Evolutionary conservation across 169 alveolate genomes (phyloP), one percentile per base, ranked within the genome.

Genomic region (Plasmodium reichenowi): DNA sequence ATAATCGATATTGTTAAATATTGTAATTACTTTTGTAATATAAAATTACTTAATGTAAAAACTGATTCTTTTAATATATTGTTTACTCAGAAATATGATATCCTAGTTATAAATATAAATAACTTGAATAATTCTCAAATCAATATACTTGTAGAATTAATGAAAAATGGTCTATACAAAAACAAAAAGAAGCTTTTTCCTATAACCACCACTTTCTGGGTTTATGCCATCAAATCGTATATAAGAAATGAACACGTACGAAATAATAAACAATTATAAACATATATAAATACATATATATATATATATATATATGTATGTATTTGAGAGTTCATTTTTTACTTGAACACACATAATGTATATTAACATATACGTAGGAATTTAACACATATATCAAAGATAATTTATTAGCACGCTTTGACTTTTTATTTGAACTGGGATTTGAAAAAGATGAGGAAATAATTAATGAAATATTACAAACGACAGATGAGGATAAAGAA

Each of bases 81-180:
- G 48, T 54, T 62, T 26, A 58, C 90, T n/a, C 90, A 80, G 58
- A 80, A 80, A 50, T 80, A 80, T 29, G 90, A 80, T 45, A 48
- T 80, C 24, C 52, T 80, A 45, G 90, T 80, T 12, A 80, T 80
- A 45, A 80, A 80, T 60, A 80, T 80, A 68, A 58, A 68, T 63
- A 80, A 80, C 59, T 80, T 80, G 47, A 80, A 58, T 29, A 80
- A 50, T 68, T 50, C 71, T 47, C 90, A 80, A 80, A 80, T 80
- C 20, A 56, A 68, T 24, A 17, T 54, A 47, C 47, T 80, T 60
- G 90, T 58, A 20, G 90, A 80, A 43, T 15, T 80, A 10, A 58
- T 80, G 83, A 80, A 80, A 62, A 80, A 80, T 48, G 90, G 90
- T 10, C 43, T 80, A 8, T 80, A 80, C 83, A 80, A 45, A 47